phyloP scores from a whole-genome alignment of 192 early-diverging fungal species.

The Coemansia sp. region DNA sequence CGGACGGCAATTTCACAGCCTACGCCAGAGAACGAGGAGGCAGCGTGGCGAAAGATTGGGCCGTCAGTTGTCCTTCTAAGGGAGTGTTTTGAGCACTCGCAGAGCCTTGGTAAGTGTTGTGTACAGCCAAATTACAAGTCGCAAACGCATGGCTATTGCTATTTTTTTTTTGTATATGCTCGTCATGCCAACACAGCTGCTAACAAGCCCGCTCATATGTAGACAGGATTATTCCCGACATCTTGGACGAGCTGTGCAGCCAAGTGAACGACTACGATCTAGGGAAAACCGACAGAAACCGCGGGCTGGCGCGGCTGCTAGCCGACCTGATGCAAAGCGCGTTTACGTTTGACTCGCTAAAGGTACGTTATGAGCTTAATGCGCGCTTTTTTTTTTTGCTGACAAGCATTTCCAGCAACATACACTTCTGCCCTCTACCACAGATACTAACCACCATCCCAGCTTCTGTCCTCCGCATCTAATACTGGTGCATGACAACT shows the following conservation, averaged over 20 bases:
- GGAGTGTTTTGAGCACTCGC: constrained; percentile 82
- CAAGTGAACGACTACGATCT: constrained; percentile 48
- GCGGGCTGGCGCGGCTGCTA: constrained; percentile 78
- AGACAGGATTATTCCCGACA: constrained; percentile 66
- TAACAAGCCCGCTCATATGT: constrained; percentile 9
- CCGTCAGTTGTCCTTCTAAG: constrained; percentile 81
- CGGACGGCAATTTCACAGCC: constrained; percentile 83
- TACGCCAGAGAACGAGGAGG: constrained; percentile 82
- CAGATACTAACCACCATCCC: background rate
- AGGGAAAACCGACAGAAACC: constrained; percentile 55
- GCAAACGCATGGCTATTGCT: background rate
- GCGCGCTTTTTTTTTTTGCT: background rate
- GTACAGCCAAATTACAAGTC: background rate
- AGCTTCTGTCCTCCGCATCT: background rate
- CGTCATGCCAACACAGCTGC: no score
- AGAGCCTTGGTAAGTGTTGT: constrained; percentile 67
- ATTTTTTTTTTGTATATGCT: background rate
- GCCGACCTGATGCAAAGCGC: constrained; percentile 87
- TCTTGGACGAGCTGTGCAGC: constrained; percentile 69
- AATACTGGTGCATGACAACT: background rate
- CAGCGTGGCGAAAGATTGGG: constrained; percentile 83
- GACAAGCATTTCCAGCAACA: background rate
- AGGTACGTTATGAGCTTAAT: constrained; percentile 58
- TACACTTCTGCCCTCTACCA: background rate
- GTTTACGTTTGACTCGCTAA: constrained; percentile 91